phyloP scores from a whole-genome alignment of 768 basidiomycete genomes.

The Lactifluus pinguis region DNA sequence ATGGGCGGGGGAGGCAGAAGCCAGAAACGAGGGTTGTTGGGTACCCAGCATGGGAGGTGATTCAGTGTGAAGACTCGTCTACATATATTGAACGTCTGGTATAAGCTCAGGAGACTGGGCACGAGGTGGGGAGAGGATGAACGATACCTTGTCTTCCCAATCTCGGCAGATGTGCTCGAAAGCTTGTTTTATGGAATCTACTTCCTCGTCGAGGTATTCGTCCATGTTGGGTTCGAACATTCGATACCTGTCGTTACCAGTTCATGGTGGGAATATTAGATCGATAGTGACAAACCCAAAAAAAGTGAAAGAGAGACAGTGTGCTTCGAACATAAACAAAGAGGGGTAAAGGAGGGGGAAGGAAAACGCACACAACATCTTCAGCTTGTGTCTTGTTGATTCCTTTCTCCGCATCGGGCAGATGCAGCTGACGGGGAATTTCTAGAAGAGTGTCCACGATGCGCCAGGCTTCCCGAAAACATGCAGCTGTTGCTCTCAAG shows the following conservation, averaged over 20 bases:
- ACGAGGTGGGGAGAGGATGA: slow-evolving; percentile 27
- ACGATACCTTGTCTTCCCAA: slow-evolving; percentile 70
- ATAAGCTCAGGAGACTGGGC: slow-evolving; percentile 60
- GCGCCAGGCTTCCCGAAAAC: slow-evolving; percentile 80
- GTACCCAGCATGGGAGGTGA: background rate
- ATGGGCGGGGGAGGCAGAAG: slow-evolving; percentile 55
- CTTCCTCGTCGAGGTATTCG: slow-evolving; percentile 93
- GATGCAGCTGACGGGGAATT: slow-evolving; percentile 31
- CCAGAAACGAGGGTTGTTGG: slow-evolving; percentile 15
- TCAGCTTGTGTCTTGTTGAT: slow-evolving; percentile 54
- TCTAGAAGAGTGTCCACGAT: slow-evolving; percentile 70
- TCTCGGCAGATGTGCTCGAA: slow-evolving; percentile 67
- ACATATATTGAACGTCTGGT: slow-evolving; percentile 29
- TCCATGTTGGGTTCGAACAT: slow-evolving; percentile 99
- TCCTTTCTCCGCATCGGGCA: slow-evolving; percentile 24
- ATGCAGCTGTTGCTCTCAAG: slow-evolving; percentile 80
- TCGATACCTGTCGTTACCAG: slow-evolving; percentile 48
- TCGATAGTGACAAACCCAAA: slow-evolving; percentile 4
- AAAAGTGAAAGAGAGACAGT: background rate
- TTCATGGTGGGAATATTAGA: background rate
- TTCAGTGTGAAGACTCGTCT: slow-evolving; percentile 12
- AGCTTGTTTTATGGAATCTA: slow-evolving; percentile 65
- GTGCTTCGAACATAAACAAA: background rate
- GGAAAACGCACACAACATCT: slow-evolving; percentile 64
- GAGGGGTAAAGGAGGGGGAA: background rate